A percentile compares a stretch with the other conserved stretches of the same genome.
These are phyloP conservation scores for Rhizophagus sp. DNA, from an alignment of 192 early-diverging fungal genomes.

Conservation along the genomic window DNA sequence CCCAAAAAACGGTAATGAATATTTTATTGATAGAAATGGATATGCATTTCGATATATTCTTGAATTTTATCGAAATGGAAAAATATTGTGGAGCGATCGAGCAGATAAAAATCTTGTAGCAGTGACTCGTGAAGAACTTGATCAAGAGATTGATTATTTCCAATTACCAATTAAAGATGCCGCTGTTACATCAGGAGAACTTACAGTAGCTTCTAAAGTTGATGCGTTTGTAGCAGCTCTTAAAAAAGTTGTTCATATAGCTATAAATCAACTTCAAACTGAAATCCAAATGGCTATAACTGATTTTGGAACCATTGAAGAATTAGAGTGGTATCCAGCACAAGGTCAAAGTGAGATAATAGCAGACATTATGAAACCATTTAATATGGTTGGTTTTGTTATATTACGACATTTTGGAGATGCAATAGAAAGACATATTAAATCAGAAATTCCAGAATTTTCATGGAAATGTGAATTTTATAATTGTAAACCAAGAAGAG, in stretches of 20 bases:
- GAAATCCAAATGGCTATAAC: not conserved
- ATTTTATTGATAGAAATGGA: conserved; percentile 28
- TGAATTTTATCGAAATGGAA: conserved; percentile 24
- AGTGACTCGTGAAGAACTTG: conserved; percentile 7
- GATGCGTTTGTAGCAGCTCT: conserved; percentile 17
- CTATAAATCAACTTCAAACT: not conserved
- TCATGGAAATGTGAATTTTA: not conserved
- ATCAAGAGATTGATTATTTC: conserved; percentile 16
- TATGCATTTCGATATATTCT: conserved; percentile 25
- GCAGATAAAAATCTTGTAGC: conserved; percentile 1
- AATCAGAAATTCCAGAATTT: conserved; percentile 12
- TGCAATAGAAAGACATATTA: conserved; percentile 6
- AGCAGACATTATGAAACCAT: conserved; percentile 8
- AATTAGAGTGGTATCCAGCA: not conserved
- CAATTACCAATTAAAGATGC: conserved; percentile 13
- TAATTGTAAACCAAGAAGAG: not conserved
- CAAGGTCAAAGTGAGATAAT: not conserved
- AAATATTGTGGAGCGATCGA: conserved; percentile 15
- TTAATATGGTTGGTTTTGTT: conserved; percentile 12
- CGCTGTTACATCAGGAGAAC: not conserved
- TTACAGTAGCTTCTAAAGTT: conserved; percentile 8
- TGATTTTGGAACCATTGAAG: not conserved
- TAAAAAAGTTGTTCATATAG: not conserved
- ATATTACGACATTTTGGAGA: conserved; percentile 12
- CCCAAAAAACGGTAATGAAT: conserved; percentile 19